phyloP scores from a whole-genome alignment of 2,329 filamentous ascomycete genomes.

The Ustilaginoidea virens region DNA sequence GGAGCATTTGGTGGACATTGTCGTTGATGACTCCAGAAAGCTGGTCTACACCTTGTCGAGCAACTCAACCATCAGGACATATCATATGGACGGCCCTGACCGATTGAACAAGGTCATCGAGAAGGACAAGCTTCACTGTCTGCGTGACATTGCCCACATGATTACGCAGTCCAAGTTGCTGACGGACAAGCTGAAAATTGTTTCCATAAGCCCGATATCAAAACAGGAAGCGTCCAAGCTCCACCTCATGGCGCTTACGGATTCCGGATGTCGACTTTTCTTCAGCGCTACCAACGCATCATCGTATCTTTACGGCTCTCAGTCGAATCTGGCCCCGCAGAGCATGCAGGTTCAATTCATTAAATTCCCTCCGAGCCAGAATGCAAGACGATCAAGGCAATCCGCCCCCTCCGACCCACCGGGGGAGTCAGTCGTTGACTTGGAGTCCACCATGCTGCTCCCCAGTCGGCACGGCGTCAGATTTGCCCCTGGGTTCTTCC shows the following conservation, averaged over 20 bases:
- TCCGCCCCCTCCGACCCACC: constrained; percentile 7
- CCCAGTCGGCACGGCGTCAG: constrained; percentile 37
- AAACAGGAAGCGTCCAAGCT: constrained; percentile 65
- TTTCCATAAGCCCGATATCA: constrained; percentile 75
- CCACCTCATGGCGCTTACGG: constrained; percentile 79
- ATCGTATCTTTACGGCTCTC: constrained; percentile 45
- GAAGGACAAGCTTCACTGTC: constrained; percentile 44
- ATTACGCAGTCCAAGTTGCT: constrained; percentile 60
- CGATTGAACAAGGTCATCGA: constrained; percentile 49
- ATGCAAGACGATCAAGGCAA: constrained; percentile 14
- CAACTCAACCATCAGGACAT: constrained; percentile 77
- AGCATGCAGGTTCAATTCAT: constrained; percentile 98
- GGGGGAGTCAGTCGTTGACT: constrained; percentile 27
- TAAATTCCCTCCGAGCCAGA: constrained; percentile 62
- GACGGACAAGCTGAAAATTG: constrained; percentile 53
- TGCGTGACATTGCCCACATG: constrained; percentile 73
- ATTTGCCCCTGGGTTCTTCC: constrained; percentile 80
- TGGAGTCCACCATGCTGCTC: constrained; percentile 32
- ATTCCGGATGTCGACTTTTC: constrained; percentile 81
- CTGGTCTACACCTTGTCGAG: constrained; percentile 86
- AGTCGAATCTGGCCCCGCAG: constrained; percentile 54
- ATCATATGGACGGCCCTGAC: constrained; percentile 59
- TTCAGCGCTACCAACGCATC: constrained; percentile 75
- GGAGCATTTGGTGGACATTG: constrained; percentile 63
- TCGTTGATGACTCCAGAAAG: constrained; percentile 74